Evolutionary conservation across 192 early-diverging fungal species (phyloP).

Genomic region (Fimicolochytrium jonesii): DNA sequence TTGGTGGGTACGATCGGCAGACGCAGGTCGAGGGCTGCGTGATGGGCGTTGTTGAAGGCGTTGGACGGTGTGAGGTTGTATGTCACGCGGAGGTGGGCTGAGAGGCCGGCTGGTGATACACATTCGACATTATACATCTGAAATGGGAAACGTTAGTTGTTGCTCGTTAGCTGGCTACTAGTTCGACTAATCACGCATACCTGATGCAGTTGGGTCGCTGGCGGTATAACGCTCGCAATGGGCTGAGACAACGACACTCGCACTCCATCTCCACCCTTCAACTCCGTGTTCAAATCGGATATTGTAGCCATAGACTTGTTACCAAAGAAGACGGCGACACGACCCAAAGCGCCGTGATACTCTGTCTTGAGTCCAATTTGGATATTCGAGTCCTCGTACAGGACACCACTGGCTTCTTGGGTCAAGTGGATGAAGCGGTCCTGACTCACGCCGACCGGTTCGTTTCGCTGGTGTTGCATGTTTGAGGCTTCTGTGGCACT

Average conservation of each 20-base stretch:
- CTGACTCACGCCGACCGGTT: not conserved
- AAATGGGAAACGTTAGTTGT: too few species aligned
- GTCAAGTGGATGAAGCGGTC: too few species aligned
- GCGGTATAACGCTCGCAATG: constrained; percentile 53
- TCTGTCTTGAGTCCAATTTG: constrained; percentile 92
- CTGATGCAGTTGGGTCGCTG: constrained; percentile 74
- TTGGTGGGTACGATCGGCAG: constrained; percentile 80
- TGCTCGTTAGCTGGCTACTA: too few species aligned
- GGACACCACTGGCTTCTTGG: constrained; percentile 58
- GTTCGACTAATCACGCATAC: too few species aligned
- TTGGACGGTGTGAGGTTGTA: constrained; percentile 48
- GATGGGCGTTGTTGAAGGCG: constrained; percentile 58
- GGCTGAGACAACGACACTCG: constrained; percentile 56
- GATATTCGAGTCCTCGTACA: constrained; percentile 85
- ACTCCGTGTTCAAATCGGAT: constrained; percentile 52
- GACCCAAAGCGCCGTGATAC: constrained; percentile 84
- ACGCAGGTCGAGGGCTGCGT: constrained; percentile 53
- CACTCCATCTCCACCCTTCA: constrained; percentile 49
- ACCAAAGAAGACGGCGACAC: constrained; percentile 85
- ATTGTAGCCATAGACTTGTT: constrained; percentile 79
- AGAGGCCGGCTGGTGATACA: constrained; percentile 47
- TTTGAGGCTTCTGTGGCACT: not conserved
- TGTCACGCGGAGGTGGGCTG: constrained; percentile 65
- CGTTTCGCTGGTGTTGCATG: not conserved
- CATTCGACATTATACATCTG: constrained; percentile 76